Percentiles rank a stretch among this genome's conserved stretches.
phyloP scores from a whole-genome alignment of 768 basidiomycete genomes.

The Galerina marginata region DNA sequence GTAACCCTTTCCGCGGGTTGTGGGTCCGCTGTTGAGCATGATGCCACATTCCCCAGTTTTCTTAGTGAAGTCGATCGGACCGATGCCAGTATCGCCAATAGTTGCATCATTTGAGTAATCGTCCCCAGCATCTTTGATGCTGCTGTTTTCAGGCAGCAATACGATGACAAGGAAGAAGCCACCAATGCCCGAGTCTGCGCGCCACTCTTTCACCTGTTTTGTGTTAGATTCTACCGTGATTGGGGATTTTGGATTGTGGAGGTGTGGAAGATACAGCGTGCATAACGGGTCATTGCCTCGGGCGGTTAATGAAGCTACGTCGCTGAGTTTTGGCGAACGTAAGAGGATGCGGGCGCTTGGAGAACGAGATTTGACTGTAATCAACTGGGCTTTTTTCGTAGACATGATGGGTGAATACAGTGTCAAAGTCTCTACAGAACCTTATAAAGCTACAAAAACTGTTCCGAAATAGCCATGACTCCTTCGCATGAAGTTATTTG shows the following conservation, averaged over 20 bases:
- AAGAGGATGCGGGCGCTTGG: slow-evolving; percentile 21
- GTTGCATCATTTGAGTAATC: slow-evolving; percentile 10
- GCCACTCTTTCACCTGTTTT: slow-evolving; percentile 21
- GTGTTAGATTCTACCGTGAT: slow-evolving; percentile 24
- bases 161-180: slow-evolving; percentile 21
- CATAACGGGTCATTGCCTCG: slow-evolving; percentile 25
- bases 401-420: background rate
- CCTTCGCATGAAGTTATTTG: no score
- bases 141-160: slow-evolving; percentile 12
- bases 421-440: background rate
- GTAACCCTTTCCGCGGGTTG: slow-evolving; percentile 23
- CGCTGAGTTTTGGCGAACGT: slow-evolving; percentile 22
- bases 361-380: slow-evolving; percentile 20
- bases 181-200: slow-evolving; percentile 16
- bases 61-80: slow-evolving; percentile 13
- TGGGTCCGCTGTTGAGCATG: slow-evolving; percentile 26
- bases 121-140: background rate
- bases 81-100: slow-evolving; percentile 24
- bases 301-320: slow-evolving; percentile 19
- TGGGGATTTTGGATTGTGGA: slow-evolving; percentile 14
- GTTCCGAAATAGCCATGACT: background rate
- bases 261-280: slow-evolving; percentile 19
- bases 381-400: background rate
- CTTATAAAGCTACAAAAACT: background rate
- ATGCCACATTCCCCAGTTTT: slow-evolving; percentile 25